Evolutionary conservation across 148 eudicot species (phyloP), one percentile per base, ranked within the genome.

Genomic region (Chenopodium berlandieri): DNA sequence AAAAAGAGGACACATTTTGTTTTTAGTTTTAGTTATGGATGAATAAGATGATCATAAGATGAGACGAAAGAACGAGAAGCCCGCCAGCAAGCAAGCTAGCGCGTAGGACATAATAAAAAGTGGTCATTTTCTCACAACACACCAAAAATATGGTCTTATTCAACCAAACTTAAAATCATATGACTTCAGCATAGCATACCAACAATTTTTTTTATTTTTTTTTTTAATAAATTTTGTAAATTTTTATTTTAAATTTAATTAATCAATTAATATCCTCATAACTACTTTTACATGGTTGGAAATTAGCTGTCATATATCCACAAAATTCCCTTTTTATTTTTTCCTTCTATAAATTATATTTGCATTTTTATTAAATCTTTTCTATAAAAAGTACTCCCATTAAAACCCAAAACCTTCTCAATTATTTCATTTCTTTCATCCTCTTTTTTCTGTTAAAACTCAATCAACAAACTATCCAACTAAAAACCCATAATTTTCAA

Each of bases 301-400:
- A 56, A 82, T 82, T 82, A 85, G 87, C 87, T 85, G 87, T 85
- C 87, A 85, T 37, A 9, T 75, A 37, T 20, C 58, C 71, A 80
- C 30, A 64, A 40, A 74, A 81, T 52, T 4, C 60, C 22, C 22
- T 44, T 60, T 60, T 80, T 30, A 5, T 14, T 62, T 73, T 65
- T 48, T 46, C 19, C 52, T 32, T 67, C 25, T 54, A 30, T 65
- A 77, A 54, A 54, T 4, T 47, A 13, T 54, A 63, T 46, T 46
- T 65, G 1, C 34, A 11, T 64, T 44, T 47, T 44, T 54, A 9
- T 48, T 50, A 7, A 44, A 62, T 65, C 58, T 25, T 17, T 47
- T 20, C 60, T 80, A 80, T 71, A 80, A 80, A 71, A 76, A 58
- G 27, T 20, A 82, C 71, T 13, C 54, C 22, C 77, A 70, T 70